phyloP scores from a whole-genome alignment of 352 stramenopile species.

The Phytophthora constricta region DNA sequence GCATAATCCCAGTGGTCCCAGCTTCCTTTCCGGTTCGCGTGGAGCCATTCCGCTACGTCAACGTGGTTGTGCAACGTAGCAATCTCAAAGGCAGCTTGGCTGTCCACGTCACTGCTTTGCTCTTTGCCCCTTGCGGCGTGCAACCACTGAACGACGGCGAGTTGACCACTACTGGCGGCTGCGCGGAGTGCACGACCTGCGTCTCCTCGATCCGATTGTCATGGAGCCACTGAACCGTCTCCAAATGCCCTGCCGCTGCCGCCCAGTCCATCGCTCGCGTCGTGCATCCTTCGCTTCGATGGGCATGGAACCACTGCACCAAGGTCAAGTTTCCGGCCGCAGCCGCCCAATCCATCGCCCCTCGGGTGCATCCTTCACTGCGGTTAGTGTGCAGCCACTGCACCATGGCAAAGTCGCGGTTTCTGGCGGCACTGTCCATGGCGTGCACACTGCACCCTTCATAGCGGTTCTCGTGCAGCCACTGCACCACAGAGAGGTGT shows the following conservation, averaged over 20 bases:
- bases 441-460: conserved; percentile 17
- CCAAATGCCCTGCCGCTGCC: conserved; percentile 17
- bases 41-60: conserved; percentile 10
- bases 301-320: conserved; percentile 2
- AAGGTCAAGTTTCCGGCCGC: background rate
- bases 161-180: conserved; percentile 3
- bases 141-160: conserved; percentile 9
- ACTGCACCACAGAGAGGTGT: conserved; percentile 22
- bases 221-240: conserved; percentile 14
- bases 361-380: conserved; percentile 7
- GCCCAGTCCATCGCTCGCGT: conserved; percentile 22
- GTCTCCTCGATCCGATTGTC: conserved; percentile 16
- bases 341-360: conserved; percentile 2
- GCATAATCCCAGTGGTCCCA: background rate
- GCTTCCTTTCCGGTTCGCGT: background rate
- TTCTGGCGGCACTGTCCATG: conserved; percentile 11
- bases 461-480: conserved; percentile 20
- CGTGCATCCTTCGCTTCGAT: conserved; percentile 14
- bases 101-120: conserved; percentile 4
- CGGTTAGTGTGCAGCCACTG: conserved; percentile 13
- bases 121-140: background rate
- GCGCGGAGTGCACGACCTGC: conserved; percentile 7
- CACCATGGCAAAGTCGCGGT: conserved; percentile 3
- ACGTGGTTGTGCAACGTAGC: background rate
- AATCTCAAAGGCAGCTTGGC: conserved; percentile 3